phyloP scores from a whole-genome alignment of 2,329 filamentous ascomycete genomes.

The Blastomyces gilchristii region DNA sequence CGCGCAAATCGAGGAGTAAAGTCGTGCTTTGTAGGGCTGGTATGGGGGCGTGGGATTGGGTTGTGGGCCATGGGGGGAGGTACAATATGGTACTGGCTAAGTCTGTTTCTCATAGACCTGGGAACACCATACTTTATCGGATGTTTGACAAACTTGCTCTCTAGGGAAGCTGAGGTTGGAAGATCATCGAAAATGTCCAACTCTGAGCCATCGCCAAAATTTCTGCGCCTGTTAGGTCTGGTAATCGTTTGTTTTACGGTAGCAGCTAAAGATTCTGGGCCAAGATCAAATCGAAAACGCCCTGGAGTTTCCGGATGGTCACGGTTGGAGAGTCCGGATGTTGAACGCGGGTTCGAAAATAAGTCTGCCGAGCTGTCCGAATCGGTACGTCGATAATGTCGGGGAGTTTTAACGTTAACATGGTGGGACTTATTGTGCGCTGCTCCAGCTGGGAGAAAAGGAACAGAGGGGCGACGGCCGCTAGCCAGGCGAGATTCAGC shows the following conservation, averaged over 20 bases:
- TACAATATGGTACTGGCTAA: slow-evolving; percentile 34
- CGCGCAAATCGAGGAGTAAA: slow-evolving; percentile 54
- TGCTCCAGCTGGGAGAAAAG: slow-evolving; percentile 70
- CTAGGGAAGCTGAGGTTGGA: slow-evolving; percentile 71
- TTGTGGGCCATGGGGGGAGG: slow-evolving; percentile 24
- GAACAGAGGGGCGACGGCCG: slow-evolving; percentile 52
- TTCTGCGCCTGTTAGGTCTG: slow-evolving; percentile 57
- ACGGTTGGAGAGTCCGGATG: slow-evolving; percentile 32
- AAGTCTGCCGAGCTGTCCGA: slow-evolving; percentile 57
- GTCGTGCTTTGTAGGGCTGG: slow-evolving; percentile 42
- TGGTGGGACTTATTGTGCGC: slow-evolving; percentile 70
- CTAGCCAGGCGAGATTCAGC: slow-evolving; percentile 27
- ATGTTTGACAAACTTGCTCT: slow-evolving; percentile 73
- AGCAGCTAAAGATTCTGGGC: slow-evolving; percentile 43
- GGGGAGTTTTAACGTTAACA: slow-evolving; percentile 57
- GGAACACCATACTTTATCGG: slow-evolving; percentile 60
- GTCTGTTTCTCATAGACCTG: slow-evolving; percentile 47
- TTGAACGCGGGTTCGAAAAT: slow-evolving; percentile 33
- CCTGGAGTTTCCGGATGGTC: slow-evolving; percentile 42
- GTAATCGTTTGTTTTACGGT: slow-evolving; percentile 60
- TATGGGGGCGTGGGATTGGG: slow-evolving; percentile 46
- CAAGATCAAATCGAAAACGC: slow-evolving; percentile 36
- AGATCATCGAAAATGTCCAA: slow-evolving; percentile 90
- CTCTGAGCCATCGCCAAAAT: slow-evolving; percentile 88
- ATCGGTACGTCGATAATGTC: slow-evolving; percentile 68